Percentiles rank a stretch among this genome's conserved stretches.
Conservation (phyloP, 2,329 filamentous ascomycete genomes). For the Pseudogymnoascus sp. region DNA sequence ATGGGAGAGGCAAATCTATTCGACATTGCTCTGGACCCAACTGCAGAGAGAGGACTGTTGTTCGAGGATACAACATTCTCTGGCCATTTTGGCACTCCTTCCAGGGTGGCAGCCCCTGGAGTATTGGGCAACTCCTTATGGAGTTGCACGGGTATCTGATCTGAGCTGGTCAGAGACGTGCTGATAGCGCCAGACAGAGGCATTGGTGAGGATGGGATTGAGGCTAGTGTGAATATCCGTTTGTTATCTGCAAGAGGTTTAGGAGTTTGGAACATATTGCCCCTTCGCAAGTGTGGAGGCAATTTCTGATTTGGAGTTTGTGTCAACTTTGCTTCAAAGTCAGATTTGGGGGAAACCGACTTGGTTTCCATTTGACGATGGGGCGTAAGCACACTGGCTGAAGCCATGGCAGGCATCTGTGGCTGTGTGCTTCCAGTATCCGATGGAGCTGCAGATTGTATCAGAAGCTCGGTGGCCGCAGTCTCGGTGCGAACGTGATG, state of each 20-base stretch:
- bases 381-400: neutral
- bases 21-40: neutral
- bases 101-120: neutral
- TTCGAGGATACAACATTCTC: neutral
- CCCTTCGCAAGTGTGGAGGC: neutral
- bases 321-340: neutral
- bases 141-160: neutral
- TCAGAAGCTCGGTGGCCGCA: neutral
- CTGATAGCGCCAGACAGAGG: too few relatives aligned
- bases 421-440: neutral
- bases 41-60: neutral
- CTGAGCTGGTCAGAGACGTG: neutral
- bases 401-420: neutral
- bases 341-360: neutral
- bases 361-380: neutral
- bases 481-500: neutral
- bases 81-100: neutral
- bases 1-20: neutral
- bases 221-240: neutral
- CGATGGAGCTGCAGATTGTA: neutral
- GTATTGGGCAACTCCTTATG: neutral
- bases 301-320: neutral
- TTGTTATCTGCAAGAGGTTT: neutral
- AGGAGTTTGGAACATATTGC: neutral
- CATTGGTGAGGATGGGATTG: neutral